These are phyloP conservation scores for Salix udensis DNA, from an alignment of 345 rosid species.

Conservation along the genomic window DNA sequence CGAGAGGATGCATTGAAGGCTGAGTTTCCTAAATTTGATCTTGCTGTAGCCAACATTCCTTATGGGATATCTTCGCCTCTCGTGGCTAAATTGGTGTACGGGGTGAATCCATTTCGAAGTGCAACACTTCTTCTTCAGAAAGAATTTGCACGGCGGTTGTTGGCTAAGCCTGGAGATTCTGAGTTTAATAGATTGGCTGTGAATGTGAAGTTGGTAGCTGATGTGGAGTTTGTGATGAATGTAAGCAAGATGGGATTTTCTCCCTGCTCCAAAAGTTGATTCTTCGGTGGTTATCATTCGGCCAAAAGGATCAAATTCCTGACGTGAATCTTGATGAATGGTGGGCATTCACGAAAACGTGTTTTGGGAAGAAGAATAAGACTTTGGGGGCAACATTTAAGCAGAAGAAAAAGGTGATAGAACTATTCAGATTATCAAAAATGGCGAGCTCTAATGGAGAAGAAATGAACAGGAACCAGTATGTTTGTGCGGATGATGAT, in stretches of 20 bases:
- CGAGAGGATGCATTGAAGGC: constrained; percentile 72
- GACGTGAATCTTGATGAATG: constrained; percentile 62
- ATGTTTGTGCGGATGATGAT: constrained; percentile 19
- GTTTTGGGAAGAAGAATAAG: constrained; percentile 82
- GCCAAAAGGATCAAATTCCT: constrained; percentile 60
- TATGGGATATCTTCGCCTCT: constrained; percentile 85
- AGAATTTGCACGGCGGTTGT: constrained; percentile 73
- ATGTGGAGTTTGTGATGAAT: constrained; percentile 74
- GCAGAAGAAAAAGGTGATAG: constrained; percentile 82
- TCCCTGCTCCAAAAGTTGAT: constrained; percentile 84
- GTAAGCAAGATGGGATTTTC: constrained; percentile 90
- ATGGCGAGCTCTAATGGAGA: constrained; percentile 1
- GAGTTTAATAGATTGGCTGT: constrained; percentile 85
- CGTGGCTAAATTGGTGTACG: constrained; percentile 70
- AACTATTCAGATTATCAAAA: constrained; percentile 44
- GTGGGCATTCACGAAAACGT: constrained; percentile 71
- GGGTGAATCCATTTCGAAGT: constrained; percentile 49
- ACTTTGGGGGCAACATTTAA: constrained; percentile 81
- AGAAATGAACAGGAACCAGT: not conserved
- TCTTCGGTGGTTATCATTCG: constrained; percentile 73
- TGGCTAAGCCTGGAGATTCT: constrained; percentile 80
- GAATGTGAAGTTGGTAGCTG: constrained; percentile 76
- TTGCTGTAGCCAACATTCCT: constrained; percentile 82
- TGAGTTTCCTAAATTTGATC: constrained; percentile 64
- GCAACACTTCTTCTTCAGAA: constrained; percentile 88